These are phyloP conservation scores for Apiosordaria backusii DNA, from an alignment of 495 filamentous ascomycete genomes.

Conservation along the genomic window DNA sequence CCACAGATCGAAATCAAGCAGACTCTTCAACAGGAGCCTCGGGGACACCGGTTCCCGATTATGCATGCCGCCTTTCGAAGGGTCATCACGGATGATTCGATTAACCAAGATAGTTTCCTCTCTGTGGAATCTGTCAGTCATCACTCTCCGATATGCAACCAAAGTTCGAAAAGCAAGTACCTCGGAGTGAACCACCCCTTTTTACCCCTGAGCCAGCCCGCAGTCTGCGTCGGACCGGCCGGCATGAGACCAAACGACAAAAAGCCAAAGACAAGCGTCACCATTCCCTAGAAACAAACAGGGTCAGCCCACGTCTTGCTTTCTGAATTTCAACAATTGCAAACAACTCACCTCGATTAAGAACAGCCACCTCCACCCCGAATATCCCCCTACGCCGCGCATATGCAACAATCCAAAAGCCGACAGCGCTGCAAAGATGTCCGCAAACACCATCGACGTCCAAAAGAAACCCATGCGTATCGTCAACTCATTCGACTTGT, in stretches of 20 bases:
- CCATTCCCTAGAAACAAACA: conserved; percentile 33
- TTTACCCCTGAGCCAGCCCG: conserved; percentile 45
- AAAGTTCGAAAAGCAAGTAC: neutral
- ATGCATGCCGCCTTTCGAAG: conserved; percentile 59
- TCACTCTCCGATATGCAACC: too few relatives aligned
- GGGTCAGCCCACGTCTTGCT: neutral
- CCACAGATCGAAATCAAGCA: conserved; percentile 71
- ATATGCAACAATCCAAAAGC: conserved; percentile 52
- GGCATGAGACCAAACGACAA: conserved; percentile 55
- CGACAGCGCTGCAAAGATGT: conserved; percentile 50
- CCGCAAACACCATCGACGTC: conserved; percentile 50
- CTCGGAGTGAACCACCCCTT: conserved; percentile 46
- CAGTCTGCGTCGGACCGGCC: conserved; percentile 52
- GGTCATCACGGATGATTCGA: conserved; percentile 66
- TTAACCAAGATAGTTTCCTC: conserved; percentile 69
- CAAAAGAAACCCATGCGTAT: conserved; percentile 61
- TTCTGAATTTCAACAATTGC: neutral
- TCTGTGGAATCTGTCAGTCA: conserved; percentile 2
- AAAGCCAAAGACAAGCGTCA: conserved; percentile 50
- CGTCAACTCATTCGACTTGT: conserved; percentile 63
- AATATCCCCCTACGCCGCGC: conserved; percentile 49
- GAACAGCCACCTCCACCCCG: conserved; percentile 64
- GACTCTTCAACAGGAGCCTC: conserved; percentile 52
- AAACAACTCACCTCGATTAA: conserved; percentile 33
- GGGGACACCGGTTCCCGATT: conserved; percentile 58